These are phyloP conservation scores for Plantago ovata DNA, from an alignment of 257 asterid species.

Conservation along the genomic window DNA sequence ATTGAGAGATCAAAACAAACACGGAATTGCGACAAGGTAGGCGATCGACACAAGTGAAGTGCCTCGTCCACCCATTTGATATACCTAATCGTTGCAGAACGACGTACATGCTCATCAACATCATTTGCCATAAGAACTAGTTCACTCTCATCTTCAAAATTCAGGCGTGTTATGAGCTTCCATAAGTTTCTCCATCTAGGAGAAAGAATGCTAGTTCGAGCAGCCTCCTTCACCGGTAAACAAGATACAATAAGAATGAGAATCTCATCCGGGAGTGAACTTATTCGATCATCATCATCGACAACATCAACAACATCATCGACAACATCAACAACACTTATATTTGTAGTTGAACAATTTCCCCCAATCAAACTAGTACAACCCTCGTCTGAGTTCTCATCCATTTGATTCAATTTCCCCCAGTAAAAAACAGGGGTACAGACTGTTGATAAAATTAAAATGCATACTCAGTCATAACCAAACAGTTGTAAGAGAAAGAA, in stretches of 20 bases:
- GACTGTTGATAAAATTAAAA: not conserved
- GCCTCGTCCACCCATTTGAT: not conserved
- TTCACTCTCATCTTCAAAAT: not conserved
- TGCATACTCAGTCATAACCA: not conserved
- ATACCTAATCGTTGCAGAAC: not conserved
- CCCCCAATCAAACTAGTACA: not conserved
- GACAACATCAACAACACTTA: too few relatives aligned
- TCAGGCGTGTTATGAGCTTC: not conserved
- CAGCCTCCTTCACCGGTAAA: conserved; percentile 1
- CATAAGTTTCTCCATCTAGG: conserved; percentile 3
- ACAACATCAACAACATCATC: too few relatives aligned
- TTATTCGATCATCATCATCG: not conserved
- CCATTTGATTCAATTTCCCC: not conserved
- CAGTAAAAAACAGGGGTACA: not conserved
- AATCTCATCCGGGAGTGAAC: not conserved
- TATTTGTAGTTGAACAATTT: not conserved
- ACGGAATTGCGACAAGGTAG: not conserved
- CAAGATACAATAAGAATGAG: not conserved
- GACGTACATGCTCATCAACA: not conserved
- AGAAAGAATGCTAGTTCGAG: conserved; percentile 1
- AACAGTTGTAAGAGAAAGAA: too few relatives aligned
- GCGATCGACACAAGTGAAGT: not conserved
- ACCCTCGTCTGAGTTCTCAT: not conserved
- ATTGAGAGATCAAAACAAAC: not conserved
- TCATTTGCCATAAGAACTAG: not conserved